These are phyloP conservation scores for Verruconis gallopava DNA, from an alignment of 2,329 filamentous ascomycete species.

Conservation along the genomic window DNA sequence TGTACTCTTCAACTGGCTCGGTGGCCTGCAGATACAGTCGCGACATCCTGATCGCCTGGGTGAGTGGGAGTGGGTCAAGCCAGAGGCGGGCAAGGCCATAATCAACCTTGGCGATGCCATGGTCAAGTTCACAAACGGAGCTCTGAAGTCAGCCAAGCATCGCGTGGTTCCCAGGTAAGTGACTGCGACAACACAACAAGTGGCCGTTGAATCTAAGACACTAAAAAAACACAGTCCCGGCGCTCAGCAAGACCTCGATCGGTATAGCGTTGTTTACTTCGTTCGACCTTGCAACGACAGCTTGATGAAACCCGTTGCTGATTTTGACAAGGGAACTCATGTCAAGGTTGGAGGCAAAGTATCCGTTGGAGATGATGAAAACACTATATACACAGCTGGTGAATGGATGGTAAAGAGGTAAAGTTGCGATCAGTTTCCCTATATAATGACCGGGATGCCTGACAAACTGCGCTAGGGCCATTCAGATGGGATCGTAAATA, in stretches of 20 bases:
- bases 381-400: constrained; percentile 7
- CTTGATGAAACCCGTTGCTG: constrained; percentile 8
- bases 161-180: constrained; percentile 8
- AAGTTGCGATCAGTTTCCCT: not conserved
- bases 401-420: constrained; percentile 9
- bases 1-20: constrained; percentile 28
- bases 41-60: constrained; percentile 12
- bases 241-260: constrained; percentile 4
- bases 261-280: constrained; percentile 11
- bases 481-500: not conserved
- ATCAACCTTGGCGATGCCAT: constrained; percentile 29
- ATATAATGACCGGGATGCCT: not conserved
- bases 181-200: too few species aligned
- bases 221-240: too few species aligned
- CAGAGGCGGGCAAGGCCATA: constrained; percentile 24
- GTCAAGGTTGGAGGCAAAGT: constrained; percentile 8
- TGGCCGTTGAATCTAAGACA: too few species aligned
- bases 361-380: constrained; percentile 6
- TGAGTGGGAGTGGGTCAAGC: constrained; percentile 26
- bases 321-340: constrained; percentile 8
- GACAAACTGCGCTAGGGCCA: not conserved
- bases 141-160: constrained; percentile 9
- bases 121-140: constrained; percentile 12
- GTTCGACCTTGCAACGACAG: constrained; percentile 9
- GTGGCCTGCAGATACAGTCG: constrained; percentile 24